Evolutionary conservation across 768 basidiomycete species (phyloP).

Genomic region (Neoboletus magnificus): DNA sequence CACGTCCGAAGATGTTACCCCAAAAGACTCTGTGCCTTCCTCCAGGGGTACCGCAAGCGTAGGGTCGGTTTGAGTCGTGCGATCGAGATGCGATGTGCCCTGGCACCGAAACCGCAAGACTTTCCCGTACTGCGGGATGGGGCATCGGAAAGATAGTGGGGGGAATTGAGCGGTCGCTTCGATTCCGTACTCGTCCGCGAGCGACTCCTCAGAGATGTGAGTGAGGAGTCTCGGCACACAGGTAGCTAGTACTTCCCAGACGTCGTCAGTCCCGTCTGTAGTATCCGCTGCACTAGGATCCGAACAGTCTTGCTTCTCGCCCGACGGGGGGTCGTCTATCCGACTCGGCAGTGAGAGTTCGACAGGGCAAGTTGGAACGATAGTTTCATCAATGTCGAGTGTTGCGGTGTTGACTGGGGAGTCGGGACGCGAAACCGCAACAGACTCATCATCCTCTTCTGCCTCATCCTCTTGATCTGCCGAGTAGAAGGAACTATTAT

Average conservation of each 20-base stretch:
- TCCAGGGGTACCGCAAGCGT: neutral
- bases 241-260: conserved; percentile 1
- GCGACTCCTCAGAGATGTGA: conserved; percentile 8
- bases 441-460: neutral
- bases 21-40: neutral
- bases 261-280: neutral
- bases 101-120: neutral
- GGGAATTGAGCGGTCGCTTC: neutral
- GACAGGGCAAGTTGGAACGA: neutral
- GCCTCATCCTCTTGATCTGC: conserved; percentile 6
- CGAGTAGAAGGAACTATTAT: neutral
- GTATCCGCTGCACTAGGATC: neutral
- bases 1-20: neutral
- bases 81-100: neutral
- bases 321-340: neutral
- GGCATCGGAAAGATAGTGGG: conserved; percentile 1
- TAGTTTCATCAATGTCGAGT: neutral
- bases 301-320: neutral
- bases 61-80: neutral
- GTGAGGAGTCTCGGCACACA: conserved; percentile 4
- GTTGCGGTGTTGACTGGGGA: neutral
- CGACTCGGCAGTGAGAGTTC: neutral
- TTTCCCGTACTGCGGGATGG: neutral
- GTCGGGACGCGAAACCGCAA: neutral
- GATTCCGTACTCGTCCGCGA: conserved; percentile 1